Conservation (phyloP, 139 green algal species). For the Limnomonas spitsbergensis region DNA sequence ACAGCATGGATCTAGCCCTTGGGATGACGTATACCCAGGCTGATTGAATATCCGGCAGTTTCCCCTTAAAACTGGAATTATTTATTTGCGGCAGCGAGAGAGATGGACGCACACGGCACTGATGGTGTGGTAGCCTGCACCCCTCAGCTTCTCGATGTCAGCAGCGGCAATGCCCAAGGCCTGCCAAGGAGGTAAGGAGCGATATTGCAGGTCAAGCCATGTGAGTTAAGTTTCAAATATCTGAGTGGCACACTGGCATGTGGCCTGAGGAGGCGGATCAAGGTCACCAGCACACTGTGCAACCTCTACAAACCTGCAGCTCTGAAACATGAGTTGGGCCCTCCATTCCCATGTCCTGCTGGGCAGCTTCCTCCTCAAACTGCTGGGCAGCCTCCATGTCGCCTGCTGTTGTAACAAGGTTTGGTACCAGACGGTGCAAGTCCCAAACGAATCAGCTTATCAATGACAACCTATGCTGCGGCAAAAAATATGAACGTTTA, state of each 20-base stretch:
- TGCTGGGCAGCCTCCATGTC: slow-evolving; percentile 12
- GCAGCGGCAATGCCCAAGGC: slow-evolving; percentile 72
- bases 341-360: neutral
- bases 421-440: no score
- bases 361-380: neutral
- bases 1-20: no score
- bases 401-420: no score
- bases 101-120: slow-evolving; percentile 23
- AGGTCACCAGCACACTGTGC: neutral
- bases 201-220: neutral
- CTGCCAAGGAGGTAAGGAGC: slow-evolving; percentile 40
- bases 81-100: no score
- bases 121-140: slow-evolving; percentile 77
- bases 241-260: neutral
- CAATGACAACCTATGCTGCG: no score
- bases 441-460: no score
- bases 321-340: neutral
- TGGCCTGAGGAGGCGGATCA: neutral
- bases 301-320: neutral
- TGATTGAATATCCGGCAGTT: no score
- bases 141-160: slow-evolving; percentile 96
- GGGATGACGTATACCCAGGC: no score
- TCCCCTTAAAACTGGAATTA: no score
- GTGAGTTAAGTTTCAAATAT: no score
- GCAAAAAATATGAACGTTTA: no score